A percentile compares a stretch with the other conserved stretches of the same genome.
These are phyloP conservation scores for Nicotiana noctiflora DNA, from an alignment of 257 asterid genomes.

Conservation along the genomic window DNA sequence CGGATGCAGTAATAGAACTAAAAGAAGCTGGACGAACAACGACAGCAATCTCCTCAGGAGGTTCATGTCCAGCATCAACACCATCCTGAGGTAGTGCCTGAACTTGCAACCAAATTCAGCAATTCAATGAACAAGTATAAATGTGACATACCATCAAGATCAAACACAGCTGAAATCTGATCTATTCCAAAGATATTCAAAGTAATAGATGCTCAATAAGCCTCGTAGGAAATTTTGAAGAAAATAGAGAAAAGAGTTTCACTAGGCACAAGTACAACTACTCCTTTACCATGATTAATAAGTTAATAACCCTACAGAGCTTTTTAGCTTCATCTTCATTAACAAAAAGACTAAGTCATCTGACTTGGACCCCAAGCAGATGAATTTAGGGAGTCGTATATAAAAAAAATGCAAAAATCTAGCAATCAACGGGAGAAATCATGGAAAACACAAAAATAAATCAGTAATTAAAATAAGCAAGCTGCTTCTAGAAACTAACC, in stretches of 20 bases:
- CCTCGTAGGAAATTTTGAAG: no score
- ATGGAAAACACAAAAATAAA: not conserved
- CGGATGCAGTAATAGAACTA: slow-evolving; percentile 11
- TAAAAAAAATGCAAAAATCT: not conserved
- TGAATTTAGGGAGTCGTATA: not conserved
- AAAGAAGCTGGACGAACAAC: slow-evolving; percentile 54
- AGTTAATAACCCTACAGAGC: not conserved
- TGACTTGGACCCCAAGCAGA: not conserved
- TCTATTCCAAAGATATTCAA: no score
- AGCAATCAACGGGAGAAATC: not conserved
- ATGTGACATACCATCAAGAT: not conserved
- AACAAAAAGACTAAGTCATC: not conserved
- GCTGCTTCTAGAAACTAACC: slow-evolving; percentile 37
- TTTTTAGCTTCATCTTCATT: not conserved
- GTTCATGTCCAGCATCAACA: slow-evolving; percentile 48
- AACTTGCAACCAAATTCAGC: not conserved
- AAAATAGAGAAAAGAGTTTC: no score
- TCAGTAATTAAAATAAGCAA: slow-evolving; percentile 2
- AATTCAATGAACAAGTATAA: not conserved
- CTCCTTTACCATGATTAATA: not conserved
- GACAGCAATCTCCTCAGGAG: slow-evolving; percentile 41
- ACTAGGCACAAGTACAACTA: no score
- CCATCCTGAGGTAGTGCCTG: slow-evolving; percentile 43
- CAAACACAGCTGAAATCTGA: not conserved
- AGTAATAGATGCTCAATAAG: no score